Conservation (phyloP, 192 early-diverging fungal genomes). For the Pilaira anomala region DNA sequence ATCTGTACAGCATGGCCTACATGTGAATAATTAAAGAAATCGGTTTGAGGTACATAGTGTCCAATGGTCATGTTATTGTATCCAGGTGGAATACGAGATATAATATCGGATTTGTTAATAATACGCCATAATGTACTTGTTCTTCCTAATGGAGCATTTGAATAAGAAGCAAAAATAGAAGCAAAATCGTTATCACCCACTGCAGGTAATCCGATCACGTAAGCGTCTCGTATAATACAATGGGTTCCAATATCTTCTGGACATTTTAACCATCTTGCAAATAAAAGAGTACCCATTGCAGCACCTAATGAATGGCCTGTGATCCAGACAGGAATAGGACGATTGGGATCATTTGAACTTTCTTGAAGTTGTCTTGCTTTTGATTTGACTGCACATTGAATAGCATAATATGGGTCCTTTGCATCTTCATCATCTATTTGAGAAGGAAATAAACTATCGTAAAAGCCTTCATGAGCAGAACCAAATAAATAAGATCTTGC, state of each 20-base stretch:
- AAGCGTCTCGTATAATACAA: constrained; percentile 41
- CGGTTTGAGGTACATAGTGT: constrained; percentile 11
- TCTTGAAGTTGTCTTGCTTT: constrained; percentile 27
- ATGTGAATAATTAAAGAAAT: constrained; percentile 38
- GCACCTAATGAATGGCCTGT: constrained; percentile 55
- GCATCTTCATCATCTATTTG: constrained; percentile 23
- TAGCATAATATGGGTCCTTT: constrained; percentile 41
- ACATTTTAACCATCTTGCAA: constrained; percentile 41
- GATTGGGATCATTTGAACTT: constrained; percentile 2
- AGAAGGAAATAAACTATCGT: constrained; percentile 45
- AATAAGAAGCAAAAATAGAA: constrained; percentile 34
- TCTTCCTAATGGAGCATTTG: constrained; percentile 19
- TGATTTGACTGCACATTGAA: constrained; percentile 37
- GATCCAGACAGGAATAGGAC: constrained; percentile 46
- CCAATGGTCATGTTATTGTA: constrained; percentile 29
- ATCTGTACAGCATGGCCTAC: constrained; percentile 31
- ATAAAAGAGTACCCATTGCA: constrained; percentile 41
- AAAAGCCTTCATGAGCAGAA: constrained; percentile 52
- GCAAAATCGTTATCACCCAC: constrained; percentile 49
- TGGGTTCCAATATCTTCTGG: constrained; percentile 15
- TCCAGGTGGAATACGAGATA: constrained; percentile 41
- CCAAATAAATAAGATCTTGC: constrained; percentile 50
- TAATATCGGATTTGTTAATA: constrained; percentile 42
- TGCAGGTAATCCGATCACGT: constrained; percentile 42
- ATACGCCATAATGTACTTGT: constrained; percentile 42